Percentiles rank a stretch among this genome's conserved stretches.
These are phyloP conservation scores for Brachypodium distachyon DNA, from an alignment of 202 grass and related monocot genomes.

Conservation along the genomic window DNA sequence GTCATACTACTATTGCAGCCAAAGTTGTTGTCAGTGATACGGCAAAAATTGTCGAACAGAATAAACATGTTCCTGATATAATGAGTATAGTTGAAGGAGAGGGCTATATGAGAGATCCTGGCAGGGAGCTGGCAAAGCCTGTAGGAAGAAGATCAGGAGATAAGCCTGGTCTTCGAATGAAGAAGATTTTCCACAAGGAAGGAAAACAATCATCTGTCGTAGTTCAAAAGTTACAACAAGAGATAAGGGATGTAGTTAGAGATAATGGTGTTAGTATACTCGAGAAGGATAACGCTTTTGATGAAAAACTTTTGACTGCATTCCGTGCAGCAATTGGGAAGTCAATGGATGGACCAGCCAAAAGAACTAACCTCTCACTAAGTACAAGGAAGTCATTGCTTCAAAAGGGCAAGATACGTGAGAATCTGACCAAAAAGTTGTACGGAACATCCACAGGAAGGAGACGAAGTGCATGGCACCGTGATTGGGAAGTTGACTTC, in stretches of 20 bases:
- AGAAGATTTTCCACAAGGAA: conserved; percentile 83
- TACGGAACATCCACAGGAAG: conserved; percentile 72
- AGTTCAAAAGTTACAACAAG: conserved; percentile 77
- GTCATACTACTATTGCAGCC: conserved; percentile 14
- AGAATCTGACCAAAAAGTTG: conserved; percentile 93
- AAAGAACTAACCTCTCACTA: conserved; percentile 37
- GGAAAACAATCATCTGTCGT: conserved; percentile 51
- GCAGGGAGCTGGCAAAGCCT: conserved; percentile 40
- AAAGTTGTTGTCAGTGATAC: conserved; percentile 23
- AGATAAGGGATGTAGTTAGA: conserved; percentile 62
- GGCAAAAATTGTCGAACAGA: conserved; percentile 20
- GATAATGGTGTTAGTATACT: conserved; percentile 38
- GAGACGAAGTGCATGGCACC: conserved; percentile 68
- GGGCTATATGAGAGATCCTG: conserved; percentile 38
- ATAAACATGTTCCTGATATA: conserved; percentile 62
- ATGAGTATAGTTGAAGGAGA: conserved; percentile 75
- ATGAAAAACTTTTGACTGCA: conserved; percentile 73
- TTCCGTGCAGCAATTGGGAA: conserved; percentile 77
- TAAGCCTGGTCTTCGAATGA: conserved; percentile 63
- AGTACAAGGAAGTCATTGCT: conserved; percentile 52
- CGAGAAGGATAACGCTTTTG: conserved; percentile 53
- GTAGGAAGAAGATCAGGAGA: conserved; percentile 52
- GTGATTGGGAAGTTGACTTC: conserved; percentile 91
- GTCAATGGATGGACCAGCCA: conserved; percentile 32
- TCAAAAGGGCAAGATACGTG: conserved; percentile 78